Evolutionary conservation across 805 yeast species (phyloP).

Genomic region (Sungouiozyma ichnusensis): DNA sequence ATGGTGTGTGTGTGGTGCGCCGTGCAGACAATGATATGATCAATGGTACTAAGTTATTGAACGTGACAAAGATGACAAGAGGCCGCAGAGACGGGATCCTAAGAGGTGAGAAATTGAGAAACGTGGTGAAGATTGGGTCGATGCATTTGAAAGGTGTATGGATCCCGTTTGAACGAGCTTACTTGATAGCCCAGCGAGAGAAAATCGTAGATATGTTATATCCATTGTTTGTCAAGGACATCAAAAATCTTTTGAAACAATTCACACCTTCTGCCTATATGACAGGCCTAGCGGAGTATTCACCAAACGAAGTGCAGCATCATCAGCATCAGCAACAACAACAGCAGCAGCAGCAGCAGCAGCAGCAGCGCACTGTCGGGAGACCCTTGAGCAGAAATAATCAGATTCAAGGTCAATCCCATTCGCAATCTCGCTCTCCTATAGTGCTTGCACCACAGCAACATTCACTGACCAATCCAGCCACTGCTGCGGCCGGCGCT

Average conservation of each 20-base stretch:
- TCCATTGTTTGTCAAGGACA: constrained; percentile 66
- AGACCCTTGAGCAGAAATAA: not conserved
- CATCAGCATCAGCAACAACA: not conserved
- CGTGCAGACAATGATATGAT: constrained; percentile 81
- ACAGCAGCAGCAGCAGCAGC: not conserved
- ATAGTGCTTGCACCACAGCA: not conserved
- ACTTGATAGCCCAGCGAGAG: constrained; percentile 75
- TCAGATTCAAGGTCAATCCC: too few relatives aligned
- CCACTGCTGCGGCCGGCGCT: too few relatives aligned
- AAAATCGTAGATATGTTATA: constrained; percentile 58
- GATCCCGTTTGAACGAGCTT: constrained; percentile 80
- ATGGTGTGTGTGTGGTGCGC: constrained; percentile 69
- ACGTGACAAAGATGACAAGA: constrained; percentile 80
- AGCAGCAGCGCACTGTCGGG: not conserved
- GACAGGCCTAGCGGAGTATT: not conserved
- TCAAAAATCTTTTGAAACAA: constrained; percentile 36
- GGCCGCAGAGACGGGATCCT: constrained; percentile 80
- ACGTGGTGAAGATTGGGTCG: constrained; percentile 77
- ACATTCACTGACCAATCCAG: too few relatives aligned
- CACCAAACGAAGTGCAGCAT: not conserved
- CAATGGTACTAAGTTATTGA: constrained; percentile 73
- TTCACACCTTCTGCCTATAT: constrained; percentile 1
- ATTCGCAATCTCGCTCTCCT: not conserved
- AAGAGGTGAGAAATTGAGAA: constrained; percentile 65
- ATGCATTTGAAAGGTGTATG: constrained; percentile 86